Conservation (phyloP, 1,284 basidiomycete genomes). For the Austropuccinia psidii region DNA sequence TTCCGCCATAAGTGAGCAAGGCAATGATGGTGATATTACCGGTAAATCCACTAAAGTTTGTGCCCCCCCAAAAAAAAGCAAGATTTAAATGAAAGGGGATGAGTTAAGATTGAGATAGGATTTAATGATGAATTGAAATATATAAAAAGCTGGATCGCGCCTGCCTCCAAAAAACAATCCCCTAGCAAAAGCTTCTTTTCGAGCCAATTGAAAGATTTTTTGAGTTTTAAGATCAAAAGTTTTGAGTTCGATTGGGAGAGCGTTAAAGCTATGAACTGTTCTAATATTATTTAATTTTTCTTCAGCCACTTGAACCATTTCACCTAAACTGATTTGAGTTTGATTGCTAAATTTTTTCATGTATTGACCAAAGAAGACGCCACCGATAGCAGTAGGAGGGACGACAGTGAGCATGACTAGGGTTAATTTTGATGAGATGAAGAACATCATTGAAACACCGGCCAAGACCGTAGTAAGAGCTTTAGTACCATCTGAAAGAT, state of each 20-base stretch:
- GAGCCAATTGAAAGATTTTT: conserved; percentile 65
- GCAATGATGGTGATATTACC: conserved; percentile 87
- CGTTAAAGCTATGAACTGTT: conserved; percentile 87
- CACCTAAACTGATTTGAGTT: conserved; percentile 87
- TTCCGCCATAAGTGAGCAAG: conserved; percentile 85
- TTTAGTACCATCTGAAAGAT: conserved; percentile 76
- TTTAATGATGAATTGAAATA: not conserved
- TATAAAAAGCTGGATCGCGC: conserved; percentile 23
- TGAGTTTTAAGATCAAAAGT: conserved; percentile 56
- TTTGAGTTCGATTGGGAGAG: conserved; percentile 61
- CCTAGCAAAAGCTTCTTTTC: conserved; percentile 79
- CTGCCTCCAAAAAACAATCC: conserved; percentile 73
- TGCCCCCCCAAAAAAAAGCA: conserved; percentile 21
- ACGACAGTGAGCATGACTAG: conserved; percentile 87
- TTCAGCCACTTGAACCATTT: conserved; percentile 79
- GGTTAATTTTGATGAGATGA: conserved; percentile 81
- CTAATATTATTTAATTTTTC: conserved; percentile 88
- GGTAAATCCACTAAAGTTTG: conserved; percentile 74
- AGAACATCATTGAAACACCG: conserved; percentile 93
- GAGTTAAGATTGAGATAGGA: not conserved
- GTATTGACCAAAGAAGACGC: conserved; percentile 93
- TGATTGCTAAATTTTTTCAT: conserved; percentile 80
- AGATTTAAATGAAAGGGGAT: conserved; percentile 27
- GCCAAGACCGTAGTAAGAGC: conserved; percentile 80
- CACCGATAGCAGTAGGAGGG: conserved; percentile 88